These are phyloP conservation scores for Trifolium pratense DNA, from an alignment of 306 rosid genomes.

Conservation along the genomic window DNA sequence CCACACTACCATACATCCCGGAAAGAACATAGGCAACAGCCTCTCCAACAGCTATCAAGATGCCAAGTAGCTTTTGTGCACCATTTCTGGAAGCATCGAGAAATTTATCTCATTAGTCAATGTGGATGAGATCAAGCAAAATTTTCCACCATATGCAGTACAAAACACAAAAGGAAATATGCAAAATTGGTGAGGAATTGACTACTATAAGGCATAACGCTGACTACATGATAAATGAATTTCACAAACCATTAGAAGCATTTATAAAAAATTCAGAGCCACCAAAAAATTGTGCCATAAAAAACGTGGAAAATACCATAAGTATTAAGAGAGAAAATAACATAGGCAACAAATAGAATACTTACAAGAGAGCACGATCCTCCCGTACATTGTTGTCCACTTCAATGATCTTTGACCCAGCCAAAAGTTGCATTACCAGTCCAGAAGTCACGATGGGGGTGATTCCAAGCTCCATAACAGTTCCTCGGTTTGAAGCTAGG, in stretches of 20 bases:
- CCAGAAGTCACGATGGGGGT: conserved; percentile 96
- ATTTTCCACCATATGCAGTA: not conserved
- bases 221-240: too few species aligned
- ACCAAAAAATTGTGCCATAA: too few species aligned
- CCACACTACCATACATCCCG: conserved; percentile 95
- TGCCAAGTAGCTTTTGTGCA: conserved; percentile 88
- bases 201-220: too few species aligned
- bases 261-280: too few species aligned
- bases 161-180: too few species aligned
- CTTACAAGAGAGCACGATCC: conserved; percentile 94
- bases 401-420: conserved; percentile 86
- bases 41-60: conserved; percentile 93
- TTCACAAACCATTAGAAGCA: too few species aligned
- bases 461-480: conserved; percentile 96
- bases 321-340: too few species aligned
- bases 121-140: too few species aligned
- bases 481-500: conserved; percentile 92
- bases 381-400: conserved; percentile 97
- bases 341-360: not conserved
- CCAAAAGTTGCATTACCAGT: conserved; percentile 89
- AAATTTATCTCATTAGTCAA: too few species aligned
- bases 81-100: conserved; percentile 60
- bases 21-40: conserved; percentile 98
- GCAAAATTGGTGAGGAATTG: too few species aligned
- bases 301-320: too few species aligned